Percentiles rank a stretch among this genome's conserved stretches.
Evolutionary conservation across 805 yeast genomes (phyloP).

Genomic region (Saccharomyces eubayanus): DNA sequence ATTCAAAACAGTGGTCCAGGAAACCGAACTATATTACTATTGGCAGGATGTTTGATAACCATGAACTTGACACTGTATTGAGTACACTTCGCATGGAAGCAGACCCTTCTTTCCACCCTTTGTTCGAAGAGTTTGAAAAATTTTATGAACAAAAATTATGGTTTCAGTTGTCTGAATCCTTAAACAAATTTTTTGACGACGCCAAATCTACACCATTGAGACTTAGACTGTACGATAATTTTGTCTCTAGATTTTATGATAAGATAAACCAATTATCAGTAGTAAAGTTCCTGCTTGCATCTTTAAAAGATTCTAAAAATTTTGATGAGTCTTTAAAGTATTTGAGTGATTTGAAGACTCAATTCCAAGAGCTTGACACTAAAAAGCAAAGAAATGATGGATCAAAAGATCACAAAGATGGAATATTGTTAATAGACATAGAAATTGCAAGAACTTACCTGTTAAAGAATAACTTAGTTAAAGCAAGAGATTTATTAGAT

Average conservation of each 20-base stretch:
- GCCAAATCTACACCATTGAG: conserved; percentile 48
- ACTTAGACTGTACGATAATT: conserved; percentile 58
- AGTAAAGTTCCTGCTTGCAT: conserved; percentile 59
- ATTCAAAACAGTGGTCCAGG: not conserved
- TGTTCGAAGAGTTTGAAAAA: conserved; percentile 56
- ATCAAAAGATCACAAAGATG: conserved; percentile 41
- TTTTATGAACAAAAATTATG: conserved; percentile 82
- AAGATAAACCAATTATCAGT: conserved; percentile 73
- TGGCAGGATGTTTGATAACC: conserved; percentile 1
- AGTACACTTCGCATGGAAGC: conserved; percentile 54
- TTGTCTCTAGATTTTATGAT: conserved; percentile 56
- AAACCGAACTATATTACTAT: not conserved
- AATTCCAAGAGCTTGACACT: conserved; percentile 35
- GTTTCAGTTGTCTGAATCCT: conserved; percentile 79
- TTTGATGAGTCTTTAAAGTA: conserved; percentile 44
- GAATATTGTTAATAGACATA: conserved; percentile 48
- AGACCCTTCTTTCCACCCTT: conserved; percentile 53
- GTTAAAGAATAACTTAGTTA: conserved; percentile 43
- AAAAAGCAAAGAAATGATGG: conserved; percentile 31
- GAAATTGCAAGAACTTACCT: conserved; percentile 72
- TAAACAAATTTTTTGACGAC: conserved; percentile 52
- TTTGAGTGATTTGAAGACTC: conserved; percentile 37
- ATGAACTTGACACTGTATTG: conserved; percentile 25
- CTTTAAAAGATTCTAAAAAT: conserved; percentile 39
- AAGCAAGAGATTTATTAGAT: conserved; percentile 63